Base-by-base conservation (phyloP, 495 filamentous ascomycete species). In the Penicillium waksmanii region DNA sequence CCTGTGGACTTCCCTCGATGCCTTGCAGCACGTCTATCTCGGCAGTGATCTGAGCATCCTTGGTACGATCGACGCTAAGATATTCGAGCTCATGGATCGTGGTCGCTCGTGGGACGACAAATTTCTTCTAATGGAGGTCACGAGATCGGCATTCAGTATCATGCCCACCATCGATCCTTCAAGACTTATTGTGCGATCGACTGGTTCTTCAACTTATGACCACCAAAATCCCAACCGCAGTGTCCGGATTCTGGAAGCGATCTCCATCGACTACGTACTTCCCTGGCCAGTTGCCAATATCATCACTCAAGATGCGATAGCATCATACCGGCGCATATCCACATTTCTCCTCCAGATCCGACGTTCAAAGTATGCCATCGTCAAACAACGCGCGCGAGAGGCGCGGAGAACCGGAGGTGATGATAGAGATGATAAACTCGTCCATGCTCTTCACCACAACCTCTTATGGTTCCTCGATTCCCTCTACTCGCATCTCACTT, bases 241-340 rank as follows among this genome's bases (percentile, higher is more conserved):
- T 7, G 75, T 87, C 25, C 80, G 71, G 19, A 75, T 80, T 17
- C 77, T 93, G 8, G 74, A 82, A 10, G 72, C 69, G n/a, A 76
- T 91, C 5, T 79, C 76, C 7, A 76, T 91, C 11, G 76, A 75
- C 3, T 90, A 88, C 60, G 72, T 82, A 49, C 79, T 97, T 3
- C 85, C 89, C 8, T 97, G 93, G 93, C 86, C 92, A 0, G 79
- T 96, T n/a, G 88, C 87, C 35, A 95, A 96, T 50, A 84, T 97
- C 21, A 80, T 97, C 48, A 84, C 81, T 0, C 81, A 82, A 23
- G 73, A 81, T 4, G 82, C 85, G 0, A 80, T 93, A 25, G 53
- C 66, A 0, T 75, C 77, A 0, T 96, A 96, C 68, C 87, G 89
- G 60, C 74, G 80, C 3, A 76, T 92, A 15, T 91, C 90, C 60